Conservation (phyloP, 305 asterid genomes). For the Petunia hybrid region DNA sequence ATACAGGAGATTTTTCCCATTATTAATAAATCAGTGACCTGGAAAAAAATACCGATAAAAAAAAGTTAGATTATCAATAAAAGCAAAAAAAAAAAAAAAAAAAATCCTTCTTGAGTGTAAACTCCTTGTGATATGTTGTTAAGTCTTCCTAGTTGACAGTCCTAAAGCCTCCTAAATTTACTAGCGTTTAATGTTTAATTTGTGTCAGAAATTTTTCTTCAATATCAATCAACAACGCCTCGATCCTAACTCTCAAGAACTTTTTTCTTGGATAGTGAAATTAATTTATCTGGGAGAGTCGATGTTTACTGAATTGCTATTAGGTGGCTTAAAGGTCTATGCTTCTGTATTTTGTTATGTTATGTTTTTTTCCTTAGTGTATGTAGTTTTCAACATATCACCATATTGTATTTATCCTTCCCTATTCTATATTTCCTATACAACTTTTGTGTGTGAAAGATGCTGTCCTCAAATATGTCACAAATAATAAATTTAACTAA, state of each 20-base stretch:
- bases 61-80: too few species aligned
- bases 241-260: neutral
- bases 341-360: neutral
- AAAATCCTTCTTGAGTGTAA: conserved; percentile 1
- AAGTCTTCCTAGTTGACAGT: conserved; percentile 3
- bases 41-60: too few species aligned
- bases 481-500: neutral
- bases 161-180: conserved; percentile 7
- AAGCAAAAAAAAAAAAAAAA: neutral
- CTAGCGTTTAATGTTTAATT: neutral
- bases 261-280: neutral
- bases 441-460: neutral
- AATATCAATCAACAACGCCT: conserved; percentile 7
- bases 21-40: too few species aligned
- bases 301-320: neutral
- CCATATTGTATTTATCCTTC: neutral
- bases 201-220: neutral
- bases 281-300: neutral
- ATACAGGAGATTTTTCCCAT: too few species aligned
- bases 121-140: conserved; percentile 21
- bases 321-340: neutral
- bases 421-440: neutral
- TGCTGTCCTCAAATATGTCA: conserved; percentile 1
- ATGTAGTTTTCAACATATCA: neutral
- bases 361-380: neutral